Conservation (phyloP, 108 stramenopile genomes). For the Pelagomonas calceolata region DNA sequence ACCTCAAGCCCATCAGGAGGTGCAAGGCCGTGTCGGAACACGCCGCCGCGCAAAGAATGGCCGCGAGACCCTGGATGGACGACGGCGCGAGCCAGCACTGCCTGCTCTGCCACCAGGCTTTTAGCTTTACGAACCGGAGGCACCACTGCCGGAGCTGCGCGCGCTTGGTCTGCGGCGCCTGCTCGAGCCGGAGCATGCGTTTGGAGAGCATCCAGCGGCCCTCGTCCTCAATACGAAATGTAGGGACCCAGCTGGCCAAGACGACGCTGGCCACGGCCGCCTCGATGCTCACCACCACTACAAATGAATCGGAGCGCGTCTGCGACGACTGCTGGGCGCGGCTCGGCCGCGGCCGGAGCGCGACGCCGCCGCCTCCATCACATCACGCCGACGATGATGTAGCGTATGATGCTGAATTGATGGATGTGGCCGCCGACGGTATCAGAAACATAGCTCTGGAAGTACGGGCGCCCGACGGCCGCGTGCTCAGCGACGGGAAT, state of each 20-base stretch:
- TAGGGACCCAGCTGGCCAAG: background rate
- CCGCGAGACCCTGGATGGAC: background rate
- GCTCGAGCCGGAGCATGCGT: background rate
- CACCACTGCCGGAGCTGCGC: background rate
- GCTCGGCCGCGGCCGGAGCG: too few species aligned
- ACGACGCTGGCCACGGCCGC: background rate
- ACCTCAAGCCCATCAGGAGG: too few species aligned
- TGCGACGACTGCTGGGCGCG: background rate
- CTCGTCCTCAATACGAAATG: too few species aligned
- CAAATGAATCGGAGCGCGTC: background rate
- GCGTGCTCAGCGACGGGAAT: too few species aligned
- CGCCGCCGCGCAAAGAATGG: too few species aligned
- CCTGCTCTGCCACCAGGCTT: background rate
- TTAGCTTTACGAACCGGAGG: background rate
- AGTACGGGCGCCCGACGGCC: too few species aligned
- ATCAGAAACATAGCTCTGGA: too few species aligned
- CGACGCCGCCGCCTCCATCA: too few species aligned
- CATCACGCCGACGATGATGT: too few species aligned
- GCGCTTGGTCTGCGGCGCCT: background rate
- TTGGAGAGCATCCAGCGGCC: background rate
- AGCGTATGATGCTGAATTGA: too few species aligned
- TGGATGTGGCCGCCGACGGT: too few species aligned
- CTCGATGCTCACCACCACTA: background rate
- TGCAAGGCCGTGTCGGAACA: too few species aligned
- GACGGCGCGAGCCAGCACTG: background rate